Evolutionary conservation across 176 grass and related monocot species (phyloP).

Genomic region (Rhynchospora pubera): DNA sequence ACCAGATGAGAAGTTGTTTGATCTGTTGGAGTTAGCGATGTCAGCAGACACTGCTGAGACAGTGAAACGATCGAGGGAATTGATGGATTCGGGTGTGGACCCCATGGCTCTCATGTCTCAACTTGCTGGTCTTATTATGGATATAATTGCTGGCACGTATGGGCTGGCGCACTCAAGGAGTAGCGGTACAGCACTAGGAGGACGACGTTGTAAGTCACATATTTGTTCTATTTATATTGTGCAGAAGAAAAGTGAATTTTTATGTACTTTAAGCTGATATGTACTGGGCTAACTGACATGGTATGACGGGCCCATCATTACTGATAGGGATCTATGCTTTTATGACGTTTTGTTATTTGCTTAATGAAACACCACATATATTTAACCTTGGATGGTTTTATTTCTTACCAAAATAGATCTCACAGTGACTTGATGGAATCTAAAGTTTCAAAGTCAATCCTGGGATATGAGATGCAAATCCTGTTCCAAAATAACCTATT

Average conservation of each 20-base stretch:
- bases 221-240: not conserved
- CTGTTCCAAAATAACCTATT: not conserved
- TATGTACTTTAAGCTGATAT: not conserved
- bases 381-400: not conserved
- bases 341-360: not conserved
- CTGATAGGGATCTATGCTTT: not conserved
- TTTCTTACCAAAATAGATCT: not conserved
- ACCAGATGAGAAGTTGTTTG: slow-evolving; percentile 93
- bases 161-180: slow-evolving; percentile 55
- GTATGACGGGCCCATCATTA: not conserved
- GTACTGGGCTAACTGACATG: not conserved
- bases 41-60: slow-evolving; percentile 94
- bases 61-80: slow-evolving; percentile 83
- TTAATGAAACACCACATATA: not conserved
- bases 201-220: slow-evolving; percentile 69
- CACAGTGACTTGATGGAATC: not conserved
- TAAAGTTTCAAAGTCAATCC: not conserved
- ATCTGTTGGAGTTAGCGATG: slow-evolving; percentile 95
- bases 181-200: slow-evolving; percentile 49
- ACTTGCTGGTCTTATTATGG: slow-evolving; percentile 96
- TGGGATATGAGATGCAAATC: not conserved
- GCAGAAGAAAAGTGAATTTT: not conserved
- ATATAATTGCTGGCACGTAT: slow-evolving; percentile 98
- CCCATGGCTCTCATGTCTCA: slow-evolving; percentile 99
- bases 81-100: slow-evolving; percentile 96